Conservation (phyloP, 768 basidiomycete genomes). For the Boletus pseudo-olivaceus region DNA sequence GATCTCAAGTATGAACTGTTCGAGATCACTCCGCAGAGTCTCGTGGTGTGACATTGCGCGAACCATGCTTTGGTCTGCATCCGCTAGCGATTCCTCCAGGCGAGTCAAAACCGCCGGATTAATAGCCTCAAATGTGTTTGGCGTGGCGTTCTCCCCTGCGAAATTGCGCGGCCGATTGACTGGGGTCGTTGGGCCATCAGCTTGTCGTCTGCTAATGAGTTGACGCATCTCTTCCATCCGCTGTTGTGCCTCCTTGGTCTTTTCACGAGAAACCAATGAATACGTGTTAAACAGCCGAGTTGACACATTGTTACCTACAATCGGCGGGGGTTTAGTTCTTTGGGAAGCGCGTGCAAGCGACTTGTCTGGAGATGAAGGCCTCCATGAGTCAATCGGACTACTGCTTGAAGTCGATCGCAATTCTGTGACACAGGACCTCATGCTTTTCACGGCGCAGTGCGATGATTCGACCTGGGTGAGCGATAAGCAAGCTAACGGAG, state of each 20-base stretch:
- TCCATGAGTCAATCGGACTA: slow-evolving; percentile 36
- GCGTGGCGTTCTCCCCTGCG: slow-evolving; percentile 15
- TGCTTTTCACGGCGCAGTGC: slow-evolving; percentile 66
- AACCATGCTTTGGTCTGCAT: slow-evolving; percentile 55
- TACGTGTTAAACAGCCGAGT: slow-evolving; percentile 2
- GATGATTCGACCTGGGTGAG: slow-evolving; percentile 62
- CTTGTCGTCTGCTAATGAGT: slow-evolving; percentile 60
- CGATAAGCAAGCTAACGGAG: slow-evolving; percentile 1
- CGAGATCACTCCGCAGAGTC: slow-evolving; percentile 48
- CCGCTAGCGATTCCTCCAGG: slow-evolving; percentile 50
- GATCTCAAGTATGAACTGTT: slow-evolving; percentile 46
- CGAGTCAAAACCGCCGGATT: slow-evolving; percentile 11
- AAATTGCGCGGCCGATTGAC: slow-evolving; percentile 44
- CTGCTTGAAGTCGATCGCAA: slow-evolving; percentile 18
- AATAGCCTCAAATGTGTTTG: slow-evolving; percentile 19
- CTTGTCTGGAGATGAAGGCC: slow-evolving; percentile 60
- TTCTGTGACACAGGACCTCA: slow-evolving; percentile 65
- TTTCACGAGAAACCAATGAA: slow-evolving; percentile 26
- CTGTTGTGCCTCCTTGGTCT: slow-evolving; percentile 75
- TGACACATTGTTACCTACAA: slow-evolving; percentile 35
- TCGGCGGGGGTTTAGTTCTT: slow-evolving; percentile 34
- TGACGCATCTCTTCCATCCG: slow-evolving; percentile 83
- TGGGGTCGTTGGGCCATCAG: slow-evolving; percentile 42
- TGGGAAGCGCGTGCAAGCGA: slow-evolving; percentile 44
- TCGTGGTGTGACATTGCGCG: slow-evolving; percentile 55